Percentiles rank a stretch among this genome's conserved stretches.
Conservation (phyloP, 345 rosid genomes). For the Syzygium grande region DNA sequence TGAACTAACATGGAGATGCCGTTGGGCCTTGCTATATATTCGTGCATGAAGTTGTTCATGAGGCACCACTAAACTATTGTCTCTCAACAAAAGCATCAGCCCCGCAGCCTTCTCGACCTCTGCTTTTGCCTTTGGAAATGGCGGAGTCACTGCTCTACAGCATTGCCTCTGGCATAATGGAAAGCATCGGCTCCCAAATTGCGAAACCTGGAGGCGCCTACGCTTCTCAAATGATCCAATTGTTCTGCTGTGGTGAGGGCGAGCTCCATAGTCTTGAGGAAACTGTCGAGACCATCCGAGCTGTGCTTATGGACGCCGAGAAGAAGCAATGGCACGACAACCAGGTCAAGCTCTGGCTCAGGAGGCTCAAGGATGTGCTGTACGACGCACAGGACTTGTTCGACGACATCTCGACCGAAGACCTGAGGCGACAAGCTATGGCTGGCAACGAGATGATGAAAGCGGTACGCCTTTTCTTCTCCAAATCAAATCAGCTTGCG, state of each 20-base stretch:
- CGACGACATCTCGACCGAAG: background rate
- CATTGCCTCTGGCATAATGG: background rate
- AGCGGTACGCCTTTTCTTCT: rapidly evolving
- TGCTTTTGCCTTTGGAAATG: background rate
- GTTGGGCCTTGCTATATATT: background rate
- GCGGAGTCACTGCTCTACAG: background rate
- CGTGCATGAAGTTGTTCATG: background rate
- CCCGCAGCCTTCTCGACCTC: background rate
- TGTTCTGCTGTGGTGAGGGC: too few species aligned
- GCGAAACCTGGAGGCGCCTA: background rate
- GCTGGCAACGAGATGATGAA: rapidly evolving
- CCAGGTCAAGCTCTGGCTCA: background rate
- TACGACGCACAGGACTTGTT: background rate
- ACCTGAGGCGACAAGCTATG: rapidly evolving
- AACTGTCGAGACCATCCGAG: background rate
- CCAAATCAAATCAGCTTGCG: background rate
- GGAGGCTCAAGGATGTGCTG: background rate
- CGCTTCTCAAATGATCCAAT: too few species aligned
- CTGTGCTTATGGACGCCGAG: background rate
- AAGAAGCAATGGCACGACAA: background rate
- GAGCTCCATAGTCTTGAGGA: background rate
- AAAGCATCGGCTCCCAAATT: too few species aligned
- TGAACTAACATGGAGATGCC: background rate
- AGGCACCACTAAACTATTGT: background rate
- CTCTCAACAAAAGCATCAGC: background rate